Conservation (phyloP, 768 basidiomycete species). For the Dictyophora rubrovolvata region DNA sequence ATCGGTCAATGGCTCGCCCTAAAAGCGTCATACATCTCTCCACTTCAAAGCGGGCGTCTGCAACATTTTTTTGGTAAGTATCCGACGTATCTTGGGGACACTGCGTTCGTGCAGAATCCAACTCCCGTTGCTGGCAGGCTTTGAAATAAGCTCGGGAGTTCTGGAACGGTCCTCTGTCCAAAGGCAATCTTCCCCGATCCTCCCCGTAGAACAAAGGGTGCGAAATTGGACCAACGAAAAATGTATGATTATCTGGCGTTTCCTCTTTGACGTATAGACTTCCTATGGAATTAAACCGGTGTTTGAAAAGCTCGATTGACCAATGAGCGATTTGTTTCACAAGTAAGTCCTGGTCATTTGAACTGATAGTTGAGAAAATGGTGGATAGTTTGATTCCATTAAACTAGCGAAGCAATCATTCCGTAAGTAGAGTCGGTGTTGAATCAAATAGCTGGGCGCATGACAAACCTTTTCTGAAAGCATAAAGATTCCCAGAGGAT, state of each 20-base stretch:
- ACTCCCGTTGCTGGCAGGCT: constrained; percentile 27
- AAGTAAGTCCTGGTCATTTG: constrained; percentile 17
- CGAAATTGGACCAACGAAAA: constrained; percentile 14
- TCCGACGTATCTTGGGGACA: constrained; percentile 22
- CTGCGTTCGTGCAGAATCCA: constrained; percentile 22
- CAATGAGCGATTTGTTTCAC: constrained; percentile 21
- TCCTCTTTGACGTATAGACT: constrained; percentile 12
- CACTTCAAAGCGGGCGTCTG: constrained; percentile 19
- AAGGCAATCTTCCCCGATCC: constrained; percentile 19
- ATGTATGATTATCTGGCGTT: not conserved
- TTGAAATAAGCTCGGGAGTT: constrained; percentile 22
- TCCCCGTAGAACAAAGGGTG: constrained; percentile 21
- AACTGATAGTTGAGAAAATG: constrained; percentile 18
- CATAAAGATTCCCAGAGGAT: constrained; percentile 15
- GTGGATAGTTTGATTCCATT: constrained; percentile 18
- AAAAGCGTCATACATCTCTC: constrained; percentile 24
- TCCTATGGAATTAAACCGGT: constrained; percentile 21
- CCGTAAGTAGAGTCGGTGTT: not conserved
- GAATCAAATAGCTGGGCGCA: not conserved
- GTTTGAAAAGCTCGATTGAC: constrained; percentile 20
- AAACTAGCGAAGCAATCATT: constrained; percentile 13
- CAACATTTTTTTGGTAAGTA: constrained; percentile 21
- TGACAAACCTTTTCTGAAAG: constrained; percentile 20
- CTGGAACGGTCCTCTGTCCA: constrained; percentile 24
- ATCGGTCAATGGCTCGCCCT: constrained; percentile 19